These are phyloP conservation scores for Linnemannia schmuckeri DNA, from an alignment of 192 early-diverging fungal genomes.

Conservation along the genomic window DNA sequence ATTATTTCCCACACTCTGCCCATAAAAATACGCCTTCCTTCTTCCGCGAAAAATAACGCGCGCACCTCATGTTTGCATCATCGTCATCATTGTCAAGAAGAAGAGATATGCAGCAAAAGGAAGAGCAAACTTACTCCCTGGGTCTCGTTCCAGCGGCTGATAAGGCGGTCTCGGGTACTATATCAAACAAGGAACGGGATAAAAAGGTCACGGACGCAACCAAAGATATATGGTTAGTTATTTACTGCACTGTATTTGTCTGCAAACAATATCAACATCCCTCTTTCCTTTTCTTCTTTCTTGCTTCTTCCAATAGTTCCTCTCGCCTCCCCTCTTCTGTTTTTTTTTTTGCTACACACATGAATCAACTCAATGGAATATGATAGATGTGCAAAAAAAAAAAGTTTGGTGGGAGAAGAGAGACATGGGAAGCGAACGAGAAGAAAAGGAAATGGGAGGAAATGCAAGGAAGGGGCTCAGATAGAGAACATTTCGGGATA, in stretches of 20 bases:
- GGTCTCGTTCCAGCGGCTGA: slow-evolving; percentile 95
- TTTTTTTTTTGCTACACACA: background rate
- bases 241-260: background rate
- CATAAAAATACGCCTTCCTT: background rate
- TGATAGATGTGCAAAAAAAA: background rate
- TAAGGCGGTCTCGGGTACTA: slow-evolving; percentile 91
- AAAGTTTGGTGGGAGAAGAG: background rate
- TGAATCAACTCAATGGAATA: background rate
- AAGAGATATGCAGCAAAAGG: background rate
- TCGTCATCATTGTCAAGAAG: background rate
- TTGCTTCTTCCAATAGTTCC: too few species aligned
- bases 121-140: slow-evolving; percentile 73
- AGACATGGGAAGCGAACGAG: background rate
- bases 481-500: slow-evolving; percentile 2
- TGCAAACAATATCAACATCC: background rate
- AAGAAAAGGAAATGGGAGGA: background rate
- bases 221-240: too few species aligned
- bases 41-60: background rate
- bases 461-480: background rate
- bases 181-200: background rate
- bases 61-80: background rate
- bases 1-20: background rate
- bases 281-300: too few species aligned
- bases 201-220: background rate
- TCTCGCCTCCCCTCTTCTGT: background rate